Base-by-base conservation (phyloP, 2,329 filamentous ascomycete genomes). In the Huntiella decipiens region DNA sequence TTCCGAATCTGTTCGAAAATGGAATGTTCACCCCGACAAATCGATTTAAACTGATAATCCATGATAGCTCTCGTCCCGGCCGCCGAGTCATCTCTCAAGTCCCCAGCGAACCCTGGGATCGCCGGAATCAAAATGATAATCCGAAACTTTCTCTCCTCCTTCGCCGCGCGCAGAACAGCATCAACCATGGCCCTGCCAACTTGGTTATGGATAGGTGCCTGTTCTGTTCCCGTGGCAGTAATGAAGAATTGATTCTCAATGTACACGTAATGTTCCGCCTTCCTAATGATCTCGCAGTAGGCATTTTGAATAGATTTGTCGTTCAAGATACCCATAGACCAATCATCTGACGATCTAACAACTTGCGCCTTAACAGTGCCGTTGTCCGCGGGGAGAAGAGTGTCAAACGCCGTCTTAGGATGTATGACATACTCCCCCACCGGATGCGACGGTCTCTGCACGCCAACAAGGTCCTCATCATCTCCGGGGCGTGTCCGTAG, bases 241-340 rank as follows among this genome's bases (percentile, higher is more conserved):
- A 92, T 95, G 68, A 96, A 98, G 66, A 96, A 96, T 56, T 98
- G 91, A 56, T 96, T 96, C 60, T 98, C 91, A 50, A 98, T 94
- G 64, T 96, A 98, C 17, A 98, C 81, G 54, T 77, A 95, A 58
- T 96, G 88, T 61, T 95, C 66, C 0, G 88, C 88, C 44, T 83
- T 84, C 43, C 79, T 69, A 54, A 96, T 96, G 28, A 92, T 65
- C 52, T 94, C 84, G 49, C 68, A 70, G 58, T 93, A 93, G 0
- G 86, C 84, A 54, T 85, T 92, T 54, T 91, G 83, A 48, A 93
- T 93, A 43, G 79, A 86, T 54, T 84, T 79, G 50, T 93, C 86
- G 0, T 69, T 77, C 37, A 93, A 61, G 50, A 95, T 91, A 3
- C 88, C 88, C 56, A 82, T 92, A 12, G 83, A 93, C 88, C 88